phyloP scores from a whole-genome alignment of 805 yeast genomes.

The Starmerella apicola region DNA sequence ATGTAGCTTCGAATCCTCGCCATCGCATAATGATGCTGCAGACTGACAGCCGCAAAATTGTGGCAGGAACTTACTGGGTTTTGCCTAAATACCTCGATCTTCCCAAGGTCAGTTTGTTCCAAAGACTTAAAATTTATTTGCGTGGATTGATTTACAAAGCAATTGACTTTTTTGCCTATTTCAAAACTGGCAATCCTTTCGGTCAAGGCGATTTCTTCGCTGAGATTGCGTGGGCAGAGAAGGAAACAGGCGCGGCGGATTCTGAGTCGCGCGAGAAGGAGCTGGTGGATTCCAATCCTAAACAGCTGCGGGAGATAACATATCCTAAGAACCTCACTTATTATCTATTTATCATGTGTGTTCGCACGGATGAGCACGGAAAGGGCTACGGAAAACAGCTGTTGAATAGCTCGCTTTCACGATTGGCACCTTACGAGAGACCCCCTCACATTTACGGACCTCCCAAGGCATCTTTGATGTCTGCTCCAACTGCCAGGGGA shows the following conservation, averaged over 20 bases:
- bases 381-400: slow-evolving; percentile 9
- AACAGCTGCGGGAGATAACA: slow-evolving; percentile 2
- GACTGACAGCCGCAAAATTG: not conserved
- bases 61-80: slow-evolving; percentile 7
- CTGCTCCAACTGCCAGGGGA: slow-evolving; percentile 14
- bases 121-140: slow-evolving; percentile 1
- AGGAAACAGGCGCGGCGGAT: slow-evolving; percentile 1
- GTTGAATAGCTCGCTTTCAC: slow-evolving; percentile 3
- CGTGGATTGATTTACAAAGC: slow-evolving; percentile 1
- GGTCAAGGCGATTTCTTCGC: not conserved
- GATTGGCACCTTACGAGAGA: not conserved
- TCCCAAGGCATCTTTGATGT: slow-evolving; percentile 7
- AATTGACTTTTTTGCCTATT: not conserved
- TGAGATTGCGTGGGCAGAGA: slow-evolving; percentile 6
- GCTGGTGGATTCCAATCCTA: slow-evolving; percentile 1
- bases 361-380: slow-evolving; percentile 10
- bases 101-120: not conserved
- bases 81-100: slow-evolving; percentile 7
- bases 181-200: not conserved
- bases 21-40: slow-evolving; percentile 3
- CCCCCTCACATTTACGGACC: slow-evolving; percentile 12
- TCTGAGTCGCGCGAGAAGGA: slow-evolving; percentile 4
- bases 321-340: slow-evolving; percentile 12
- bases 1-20: slow-evolving; percentile 1
- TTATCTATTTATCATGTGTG: slow-evolving; percentile 4